Evolutionary conservation across 805 yeast genomes (phyloP).

Genomic region (Yamadazyma insecticola): DNA sequence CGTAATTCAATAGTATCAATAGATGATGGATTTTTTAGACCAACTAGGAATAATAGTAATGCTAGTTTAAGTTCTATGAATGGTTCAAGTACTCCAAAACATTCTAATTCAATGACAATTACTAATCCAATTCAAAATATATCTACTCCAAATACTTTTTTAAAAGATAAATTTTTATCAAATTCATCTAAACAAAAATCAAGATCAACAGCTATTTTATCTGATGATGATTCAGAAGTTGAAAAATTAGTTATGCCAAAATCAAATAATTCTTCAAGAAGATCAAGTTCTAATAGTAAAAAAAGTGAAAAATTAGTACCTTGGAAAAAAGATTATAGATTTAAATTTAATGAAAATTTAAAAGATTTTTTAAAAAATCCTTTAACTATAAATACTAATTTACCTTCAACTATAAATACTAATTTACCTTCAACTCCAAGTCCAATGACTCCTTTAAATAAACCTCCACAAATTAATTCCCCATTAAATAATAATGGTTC

Average conservation of each 20-base stretch:
- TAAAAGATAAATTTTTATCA: slow-evolving; percentile 1
- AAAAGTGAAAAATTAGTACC: slow-evolving; percentile 7
- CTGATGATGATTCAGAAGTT: slow-evolving; percentile 36
- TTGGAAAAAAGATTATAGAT: slow-evolving; percentile 20
- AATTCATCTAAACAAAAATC: slow-evolving; percentile 6
- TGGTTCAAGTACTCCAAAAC: slow-evolving; percentile 2
- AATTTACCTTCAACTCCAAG: no score
- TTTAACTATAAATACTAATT: no score
- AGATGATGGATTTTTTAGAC: slow-evolving; percentile 27
- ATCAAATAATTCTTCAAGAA: slow-evolving; percentile 7
- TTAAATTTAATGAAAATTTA: slow-evolving; percentile 14
- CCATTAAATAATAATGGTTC: slow-evolving; percentile 1
- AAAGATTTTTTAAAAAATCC: no score
- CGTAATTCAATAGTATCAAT: slow-evolving; percentile 37
- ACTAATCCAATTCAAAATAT: slow-evolving; percentile 1
- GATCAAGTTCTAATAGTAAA: slow-evolving; percentile 12
- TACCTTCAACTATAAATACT: no score
- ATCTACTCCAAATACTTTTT: not conserved
- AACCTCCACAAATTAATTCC: not conserved
- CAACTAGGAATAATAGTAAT: slow-evolving; percentile 29
- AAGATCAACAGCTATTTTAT: slow-evolving; percentile 18
- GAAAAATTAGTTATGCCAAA: slow-evolving; percentile 13
- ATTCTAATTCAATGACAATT: slow-evolving; percentile 1
- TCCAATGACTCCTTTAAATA: not conserved
- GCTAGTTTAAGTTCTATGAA: slow-evolving; percentile 15